A percentile compares a stretch with the other conserved stretches of the same genome.
These are phyloP conservation scores for Phaeotremella fagi DNA, from an alignment of 768 basidiomycete species.

Conservation along the genomic window DNA sequence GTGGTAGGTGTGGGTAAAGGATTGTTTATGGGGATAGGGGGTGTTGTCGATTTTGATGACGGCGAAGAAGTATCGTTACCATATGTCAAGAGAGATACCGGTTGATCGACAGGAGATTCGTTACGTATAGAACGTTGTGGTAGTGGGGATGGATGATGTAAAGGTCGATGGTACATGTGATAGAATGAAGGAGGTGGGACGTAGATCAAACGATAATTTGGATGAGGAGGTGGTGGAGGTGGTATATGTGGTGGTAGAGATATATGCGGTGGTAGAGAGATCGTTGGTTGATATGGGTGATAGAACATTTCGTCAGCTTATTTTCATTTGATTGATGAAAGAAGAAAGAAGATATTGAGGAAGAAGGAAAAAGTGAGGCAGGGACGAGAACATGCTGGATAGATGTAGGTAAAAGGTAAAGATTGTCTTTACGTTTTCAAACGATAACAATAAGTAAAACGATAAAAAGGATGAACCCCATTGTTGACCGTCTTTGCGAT, in stretches of 20 bases:
- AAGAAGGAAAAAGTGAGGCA: not conserved
- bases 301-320: conserved; percentile 16
- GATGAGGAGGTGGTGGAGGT: conserved; percentile 29
- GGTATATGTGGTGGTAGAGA: no score
- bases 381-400: no score
- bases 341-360: not conserved
- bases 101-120: not conserved
- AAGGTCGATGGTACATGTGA: not conserved
- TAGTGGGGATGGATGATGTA: not conserved
- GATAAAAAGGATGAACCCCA: not conserved
- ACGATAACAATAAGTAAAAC: not conserved
- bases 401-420: no score
- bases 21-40: no score
- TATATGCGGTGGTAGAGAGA: no score
- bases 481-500: no score
- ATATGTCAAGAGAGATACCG: not conserved
- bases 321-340: conserved; percentile 9
- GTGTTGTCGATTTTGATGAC: not conserved
- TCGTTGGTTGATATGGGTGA: no score
- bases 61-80: not conserved
- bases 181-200: conserved; percentile 17
- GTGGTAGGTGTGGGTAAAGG: not conserved
- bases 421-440: no score
- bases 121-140: not conserved
- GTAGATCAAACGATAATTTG: conserved; percentile 27